These are phyloP conservation scores for Chlorella vulgaris DNA, from an alignment of 139 green algal genomes.

Conservation along the genomic window DNA sequence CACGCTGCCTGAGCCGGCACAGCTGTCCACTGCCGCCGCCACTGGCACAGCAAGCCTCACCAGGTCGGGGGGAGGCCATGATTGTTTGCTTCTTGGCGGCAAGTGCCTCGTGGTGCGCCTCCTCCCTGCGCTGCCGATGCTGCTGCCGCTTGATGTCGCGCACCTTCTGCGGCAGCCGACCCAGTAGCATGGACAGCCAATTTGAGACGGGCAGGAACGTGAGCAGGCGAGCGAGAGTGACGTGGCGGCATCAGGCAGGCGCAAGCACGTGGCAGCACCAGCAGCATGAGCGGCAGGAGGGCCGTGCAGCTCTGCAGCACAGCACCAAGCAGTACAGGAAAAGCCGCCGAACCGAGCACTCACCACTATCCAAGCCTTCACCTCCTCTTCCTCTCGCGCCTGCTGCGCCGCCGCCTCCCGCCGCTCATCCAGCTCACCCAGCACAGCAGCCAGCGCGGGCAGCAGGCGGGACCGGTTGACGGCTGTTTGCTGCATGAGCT, in stretches of 20 bases:
- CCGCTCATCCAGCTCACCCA: slow-evolving; percentile 65
- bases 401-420: slow-evolving; percentile 28
- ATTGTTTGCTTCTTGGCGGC: slow-evolving; percentile 37
- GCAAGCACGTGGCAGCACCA: not conserved
- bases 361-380: slow-evolving; percentile 61
- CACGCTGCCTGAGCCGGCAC: no score
- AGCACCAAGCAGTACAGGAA: not conserved
- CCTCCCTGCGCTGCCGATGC: slow-evolving; percentile 72
- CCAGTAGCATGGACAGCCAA: not conserved
- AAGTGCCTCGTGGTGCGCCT: slow-evolving; percentile 61
- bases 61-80: slow-evolving; percentile 35
- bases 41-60: not conserved
- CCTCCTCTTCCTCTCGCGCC: slow-evolving; percentile 54
- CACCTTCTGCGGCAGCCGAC: slow-evolving; percentile 43
- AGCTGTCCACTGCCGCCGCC: not conserved
- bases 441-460: slow-evolving; percentile 44
- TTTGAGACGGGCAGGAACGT: not conserved
- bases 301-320: no score
- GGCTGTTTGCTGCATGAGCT: slow-evolving; percentile 70
- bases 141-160: slow-evolving; percentile 68
- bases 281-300: not conserved
- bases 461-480: slow-evolving; percentile 64
- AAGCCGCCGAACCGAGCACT: no score
- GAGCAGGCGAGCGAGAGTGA: not conserved
- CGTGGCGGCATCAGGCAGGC: not conserved